Evolutionary conservation across 306 rosid species (phyloP).

Genomic region (Cyamopsis tetragonoloba): DNA sequence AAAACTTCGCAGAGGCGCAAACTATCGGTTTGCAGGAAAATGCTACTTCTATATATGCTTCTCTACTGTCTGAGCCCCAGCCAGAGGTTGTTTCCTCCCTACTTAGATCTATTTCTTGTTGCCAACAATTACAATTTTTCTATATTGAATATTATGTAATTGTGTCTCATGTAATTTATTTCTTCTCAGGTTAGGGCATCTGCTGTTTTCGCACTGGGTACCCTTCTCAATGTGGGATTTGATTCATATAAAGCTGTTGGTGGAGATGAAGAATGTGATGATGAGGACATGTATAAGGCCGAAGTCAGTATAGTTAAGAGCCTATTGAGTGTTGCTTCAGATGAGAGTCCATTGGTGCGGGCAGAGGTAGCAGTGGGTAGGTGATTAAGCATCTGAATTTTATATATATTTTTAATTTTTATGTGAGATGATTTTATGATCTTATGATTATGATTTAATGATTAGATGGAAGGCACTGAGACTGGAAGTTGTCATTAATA

Average conservation of each 20-base stretch:
- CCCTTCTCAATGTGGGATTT: slow-evolving; percentile 84
- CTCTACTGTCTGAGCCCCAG: slow-evolving; percentile 78
- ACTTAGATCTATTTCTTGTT: slow-evolving; percentile 10
- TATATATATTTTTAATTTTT: background rate
- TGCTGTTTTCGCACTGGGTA: slow-evolving; percentile 90
- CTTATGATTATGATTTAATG: slow-evolving; percentile 9
- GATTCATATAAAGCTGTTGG: slow-evolving; percentile 62
- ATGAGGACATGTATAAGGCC: slow-evolving; percentile 77
- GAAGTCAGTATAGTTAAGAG: slow-evolving; percentile 81
- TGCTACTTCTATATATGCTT: slow-evolving; percentile 69
- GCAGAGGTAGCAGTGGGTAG: slow-evolving; percentile 97
- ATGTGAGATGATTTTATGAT: background rate
- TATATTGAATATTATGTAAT: background rate
- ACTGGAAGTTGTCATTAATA: background rate
- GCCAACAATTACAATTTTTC: background rate
- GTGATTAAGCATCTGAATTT: slow-evolving; percentile 38
- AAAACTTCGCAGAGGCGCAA: slow-evolving; percentile 81
- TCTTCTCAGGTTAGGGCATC: slow-evolving; percentile 91
- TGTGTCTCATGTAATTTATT: slow-evolving; percentile 25
- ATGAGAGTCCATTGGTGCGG: slow-evolving; percentile 98
- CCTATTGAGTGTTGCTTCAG: slow-evolving; percentile 77
- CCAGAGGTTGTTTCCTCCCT: slow-evolving; percentile 77
- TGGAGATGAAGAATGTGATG: slow-evolving; percentile 84
- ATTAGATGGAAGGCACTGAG: background rate
- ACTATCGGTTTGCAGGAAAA: slow-evolving; percentile 70